phyloP scores from a whole-genome alignment of 2,329 filamentous ascomycete genomes.

The Colletotrichum neosansevieriae region DNA sequence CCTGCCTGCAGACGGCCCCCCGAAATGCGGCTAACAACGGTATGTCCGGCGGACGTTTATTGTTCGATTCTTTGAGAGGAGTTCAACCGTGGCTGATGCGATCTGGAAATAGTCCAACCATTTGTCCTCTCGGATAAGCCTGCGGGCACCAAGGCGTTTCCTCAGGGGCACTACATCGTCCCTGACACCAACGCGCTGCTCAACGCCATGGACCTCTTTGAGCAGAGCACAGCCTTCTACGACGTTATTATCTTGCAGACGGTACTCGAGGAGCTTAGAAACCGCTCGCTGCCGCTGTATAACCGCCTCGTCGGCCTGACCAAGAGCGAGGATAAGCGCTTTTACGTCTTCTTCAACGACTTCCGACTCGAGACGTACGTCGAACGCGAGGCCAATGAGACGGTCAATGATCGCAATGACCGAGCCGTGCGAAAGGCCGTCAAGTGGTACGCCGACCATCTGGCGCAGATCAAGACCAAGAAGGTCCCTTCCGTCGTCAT shows the following conservation, averaged over 20 bases:
- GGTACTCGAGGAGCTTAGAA: slow-evolving; percentile 94
- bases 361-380: slow-evolving; percentile 94
- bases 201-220: slow-evolving; percentile 96
- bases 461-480: slow-evolving; percentile 72
- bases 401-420: slow-evolving; percentile 97
- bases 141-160: slow-evolving; percentile 83
- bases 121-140: slow-evolving; percentile 92
- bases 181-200: slow-evolving; percentile 97
- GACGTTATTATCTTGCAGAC: slow-evolving; percentile 98
- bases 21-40: slow-evolving; percentile 82
- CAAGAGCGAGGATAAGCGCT: slow-evolving; percentile 96
- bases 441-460: slow-evolving; percentile 89
- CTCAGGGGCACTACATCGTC: slow-evolving; percentile 91
- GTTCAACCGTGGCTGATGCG: neutral
- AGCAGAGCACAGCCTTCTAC: slow-evolving; percentile 90
- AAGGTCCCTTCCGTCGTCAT: slow-evolving; percentile 85
- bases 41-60: slow-evolving; percentile 53
- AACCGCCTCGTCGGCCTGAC: slow-evolving; percentile 91
- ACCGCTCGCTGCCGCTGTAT: slow-evolving; percentile 93
- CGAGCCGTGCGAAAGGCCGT: slow-evolving; percentile 88
- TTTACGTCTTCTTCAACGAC: slow-evolving; percentile 99
- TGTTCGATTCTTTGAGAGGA: neutral
- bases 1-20: slow-evolving; percentile 80
- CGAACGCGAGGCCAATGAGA: slow-evolving; percentile 78
- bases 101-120: slow-evolving; percentile 69